Base-by-base conservation (phyloP, 495 filamentous ascomycete species). In the Chaetomium fimeti region DNA sequence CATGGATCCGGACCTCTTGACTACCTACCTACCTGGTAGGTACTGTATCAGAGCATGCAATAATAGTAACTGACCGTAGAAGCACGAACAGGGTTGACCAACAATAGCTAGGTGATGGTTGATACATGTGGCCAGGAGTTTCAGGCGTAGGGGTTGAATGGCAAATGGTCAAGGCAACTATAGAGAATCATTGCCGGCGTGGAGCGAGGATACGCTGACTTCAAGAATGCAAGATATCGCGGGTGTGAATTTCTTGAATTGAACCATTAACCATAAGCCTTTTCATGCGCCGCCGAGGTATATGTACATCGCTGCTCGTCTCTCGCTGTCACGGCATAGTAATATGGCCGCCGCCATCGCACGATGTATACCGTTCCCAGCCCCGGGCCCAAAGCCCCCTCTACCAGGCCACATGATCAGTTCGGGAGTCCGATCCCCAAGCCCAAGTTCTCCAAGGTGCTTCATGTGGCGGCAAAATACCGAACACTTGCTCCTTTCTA, bases 301-400 rank as follows among this genome's bases (percentile, higher is more conserved):
- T 60, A 65, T 60, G 25, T 65, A 65, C 63, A 65, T 65, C 63
- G 57, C 57, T 54, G 38, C 56, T 57, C 56, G 48, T 27, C 62
- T 24, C 9, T n/a, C 40, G 18, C 42, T 20, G 22, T 16, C 20
- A 29, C 62, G 29, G 47, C 22, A 29, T 40, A 52, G 28, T 53
- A 22, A 28, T 45, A 45, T 52, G 24, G 51, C 47, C 43, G 38
- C 56, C 45, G 54, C 62, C 38, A 59, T 40, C 29, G 38, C 60
- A 54, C 42, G 52, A 55, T 62, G 60, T 57, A 43, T 43, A 29
- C 54, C 53, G 55, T 25, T 38, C 42, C 45, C 45, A 47, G 25
- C 40, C 52, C 51, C 61, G 47, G 29, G 6, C 32, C 60, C 12
- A 43, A 13, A 20, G 20, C 36, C 25, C 22, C 38, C 60, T 38